Evolutionary conservation across 1,284 basidiomycete genomes (phyloP), one percentile per base, ranked within the genome.

Genomic region (Irpex sp.): DNA sequence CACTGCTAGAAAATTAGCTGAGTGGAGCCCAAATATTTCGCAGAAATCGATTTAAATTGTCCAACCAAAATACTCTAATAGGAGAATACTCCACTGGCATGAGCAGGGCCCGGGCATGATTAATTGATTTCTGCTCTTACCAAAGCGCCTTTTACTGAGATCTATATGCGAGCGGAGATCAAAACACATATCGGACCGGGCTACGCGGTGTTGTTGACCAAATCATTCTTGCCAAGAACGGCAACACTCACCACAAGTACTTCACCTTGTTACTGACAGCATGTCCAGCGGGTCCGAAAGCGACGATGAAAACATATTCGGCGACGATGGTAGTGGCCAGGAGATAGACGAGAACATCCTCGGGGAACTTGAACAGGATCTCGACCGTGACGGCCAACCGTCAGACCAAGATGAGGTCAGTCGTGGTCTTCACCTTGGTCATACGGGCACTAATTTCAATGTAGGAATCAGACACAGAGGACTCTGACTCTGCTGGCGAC

Each of bases 211-310:
- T 21, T 19, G 46, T 36, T 15, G 33, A 19, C 58, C 39, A 51
- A 15, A 43, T 11, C 8, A 5, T 43, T 43, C 39, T 11, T 9
- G 15, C 39, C 15, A 43, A 43, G 26, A 26, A 26, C 26, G 26
- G 26, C 26, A 26, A 26, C 26, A 26, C 26, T 26, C 4, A 26
- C 26, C 26, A 26, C 26, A 26, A 26, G 26, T 26, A 26, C 26
- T 26, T 26, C 26, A 33, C 26, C 8, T 61, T 37, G 39, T 7
- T 57, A 59, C 60, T 61, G 43, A 61, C 57, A 51, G 65, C 69
- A 87, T 87, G 86, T 72, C 76, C 65, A 85, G 81, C 70, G 88
- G 90, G 71, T 88, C 86, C 15, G 89, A 90, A 63, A 61, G 79
- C 60, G 86, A 88, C 63, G 83, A 79, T 58, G 85, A 86, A 47